Percentiles rank a stretch among this genome's conserved stretches.
Evolutionary conservation across 148 eudicot species (phyloP).

Genomic region (Rhododendron kiyosumense): DNA sequence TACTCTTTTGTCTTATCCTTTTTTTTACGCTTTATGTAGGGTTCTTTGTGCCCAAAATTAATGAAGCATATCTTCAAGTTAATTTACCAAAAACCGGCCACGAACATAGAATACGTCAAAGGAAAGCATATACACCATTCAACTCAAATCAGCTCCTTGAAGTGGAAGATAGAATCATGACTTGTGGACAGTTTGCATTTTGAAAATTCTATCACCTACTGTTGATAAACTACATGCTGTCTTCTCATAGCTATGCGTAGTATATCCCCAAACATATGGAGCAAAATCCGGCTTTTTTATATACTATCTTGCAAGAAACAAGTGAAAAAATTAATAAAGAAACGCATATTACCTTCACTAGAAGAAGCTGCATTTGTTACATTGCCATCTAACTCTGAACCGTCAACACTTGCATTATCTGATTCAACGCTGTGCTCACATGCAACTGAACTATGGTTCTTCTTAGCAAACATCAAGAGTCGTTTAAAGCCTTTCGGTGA

Average conservation of each 20-base stretch:
- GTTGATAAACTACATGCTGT: background rate
- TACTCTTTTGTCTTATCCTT: background rate
- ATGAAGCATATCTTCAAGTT: background rate
- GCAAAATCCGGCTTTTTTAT: background rate
- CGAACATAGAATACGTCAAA: background rate
- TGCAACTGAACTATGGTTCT: slow-evolving; percentile 52
- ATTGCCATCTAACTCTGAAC: slow-evolving; percentile 25
- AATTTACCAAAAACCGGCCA: background rate
- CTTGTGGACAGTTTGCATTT: background rate
- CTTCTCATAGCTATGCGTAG: background rate
- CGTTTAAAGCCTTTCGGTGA: slow-evolving; percentile 77
- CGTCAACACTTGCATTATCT: too few species aligned
- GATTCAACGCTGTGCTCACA: too few species aligned
- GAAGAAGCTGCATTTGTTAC: slow-evolving; percentile 34
- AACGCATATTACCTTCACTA: slow-evolving; percentile 53
- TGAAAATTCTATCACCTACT: background rate
- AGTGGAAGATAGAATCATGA: background rate
- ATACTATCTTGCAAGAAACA: background rate
- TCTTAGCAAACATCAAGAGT: slow-evolving; percentile 75
- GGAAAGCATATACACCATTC: background rate
- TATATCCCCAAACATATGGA: background rate
- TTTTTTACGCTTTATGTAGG: background rate
- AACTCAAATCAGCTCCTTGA: background rate
- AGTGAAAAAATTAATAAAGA: background rate
- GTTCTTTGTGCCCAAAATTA: background rate